Conservation (phyloP, 345 rosid genomes). For the Brassica rapa region DNA sequence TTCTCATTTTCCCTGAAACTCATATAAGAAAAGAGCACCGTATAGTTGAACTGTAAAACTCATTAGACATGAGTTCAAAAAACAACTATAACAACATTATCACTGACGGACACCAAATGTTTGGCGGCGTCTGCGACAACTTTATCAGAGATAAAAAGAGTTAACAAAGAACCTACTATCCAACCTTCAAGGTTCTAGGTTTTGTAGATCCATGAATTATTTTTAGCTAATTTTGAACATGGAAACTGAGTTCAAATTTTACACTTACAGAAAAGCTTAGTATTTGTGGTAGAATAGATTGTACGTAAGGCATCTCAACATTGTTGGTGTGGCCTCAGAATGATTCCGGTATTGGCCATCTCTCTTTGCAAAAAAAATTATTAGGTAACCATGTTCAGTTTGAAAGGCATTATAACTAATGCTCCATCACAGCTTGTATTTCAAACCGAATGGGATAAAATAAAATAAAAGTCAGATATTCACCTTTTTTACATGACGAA, state of each 20-base stretch:
- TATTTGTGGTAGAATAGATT: not conserved
- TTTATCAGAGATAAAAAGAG: not conserved
- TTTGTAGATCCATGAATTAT: conserved; percentile 73
- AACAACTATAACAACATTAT: not conserved
- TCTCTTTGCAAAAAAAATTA: no score
- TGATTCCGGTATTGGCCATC: not conserved
- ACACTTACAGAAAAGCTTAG: not conserved
- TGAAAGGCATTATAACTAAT: no score
- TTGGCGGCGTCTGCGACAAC: conserved; percentile 23
- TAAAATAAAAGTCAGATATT: no score
- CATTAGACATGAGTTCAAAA: not conserved
- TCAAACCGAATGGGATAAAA: no score
- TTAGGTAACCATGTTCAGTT: no score
- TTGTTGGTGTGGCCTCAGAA: not conserved
- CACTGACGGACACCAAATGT: conserved; percentile 12
- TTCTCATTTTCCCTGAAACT: not conserved
- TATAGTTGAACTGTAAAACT: not conserved
- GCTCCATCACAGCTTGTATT: no score
- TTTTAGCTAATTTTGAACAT: conserved; percentile 31
- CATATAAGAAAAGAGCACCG: not conserved
- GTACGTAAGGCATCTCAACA: not conserved
- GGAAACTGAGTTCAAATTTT: not conserved
- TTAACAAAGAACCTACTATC: conserved; percentile 24
- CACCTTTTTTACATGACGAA: no score
- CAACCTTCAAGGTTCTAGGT: conserved; percentile 4